These are phyloP conservation scores for Syncephalastrum monosporum DNA, from an alignment of 371 early-diverging fungal genomes.

Conservation along the genomic window DNA sequence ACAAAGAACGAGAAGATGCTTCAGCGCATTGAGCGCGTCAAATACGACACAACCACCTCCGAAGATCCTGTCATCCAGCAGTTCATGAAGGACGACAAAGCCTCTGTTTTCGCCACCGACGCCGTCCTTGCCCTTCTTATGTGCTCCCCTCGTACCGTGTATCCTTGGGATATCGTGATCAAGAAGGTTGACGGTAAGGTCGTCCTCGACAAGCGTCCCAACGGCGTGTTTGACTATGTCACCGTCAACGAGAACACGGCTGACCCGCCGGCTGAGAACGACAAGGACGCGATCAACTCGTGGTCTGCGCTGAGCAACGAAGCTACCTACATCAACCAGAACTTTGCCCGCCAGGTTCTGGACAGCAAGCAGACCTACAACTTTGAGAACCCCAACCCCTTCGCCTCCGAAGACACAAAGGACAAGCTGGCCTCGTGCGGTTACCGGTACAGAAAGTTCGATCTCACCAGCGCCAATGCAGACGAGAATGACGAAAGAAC, in stretches of 20 bases:
- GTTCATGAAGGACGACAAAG: constrained; percentile 64
- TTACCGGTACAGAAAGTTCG: constrained; percentile 86
- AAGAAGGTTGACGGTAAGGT: constrained; percentile 85
- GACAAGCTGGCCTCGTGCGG: constrained; percentile 72
- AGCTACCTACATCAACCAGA: constrained; percentile 86
- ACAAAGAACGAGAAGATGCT: constrained; percentile 80
- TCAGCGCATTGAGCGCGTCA: constrained; percentile 66
- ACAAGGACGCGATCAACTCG: constrained; percentile 89
- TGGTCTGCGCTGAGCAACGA: constrained; percentile 85
- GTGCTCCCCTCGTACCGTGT: constrained; percentile 89
- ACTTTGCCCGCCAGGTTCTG: constrained; percentile 85
- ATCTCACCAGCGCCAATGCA: constrained; percentile 46
- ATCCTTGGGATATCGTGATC: constrained; percentile 96
- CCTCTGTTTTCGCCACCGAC: constrained; percentile 90
- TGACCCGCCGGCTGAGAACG: constrained; percentile 89
- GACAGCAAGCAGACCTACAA: constrained; percentile 51
- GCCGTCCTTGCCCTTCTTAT: constrained; percentile 87
- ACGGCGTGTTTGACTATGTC: constrained; percentile 73
- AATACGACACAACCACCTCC: constrained; percentile 78
- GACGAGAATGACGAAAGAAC: constrained; percentile 45
- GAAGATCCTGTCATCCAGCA: constrained; percentile 78
- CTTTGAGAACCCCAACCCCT: constrained; percentile 78
- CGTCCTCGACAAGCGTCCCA: constrained; percentile 90
- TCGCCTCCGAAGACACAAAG: constrained; percentile 56
- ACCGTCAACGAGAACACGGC: constrained; percentile 95